Evolutionary conservation across 2,329 filamentous ascomycete genomes (phyloP).

Genomic region (Colletotrichum siamense): DNA sequence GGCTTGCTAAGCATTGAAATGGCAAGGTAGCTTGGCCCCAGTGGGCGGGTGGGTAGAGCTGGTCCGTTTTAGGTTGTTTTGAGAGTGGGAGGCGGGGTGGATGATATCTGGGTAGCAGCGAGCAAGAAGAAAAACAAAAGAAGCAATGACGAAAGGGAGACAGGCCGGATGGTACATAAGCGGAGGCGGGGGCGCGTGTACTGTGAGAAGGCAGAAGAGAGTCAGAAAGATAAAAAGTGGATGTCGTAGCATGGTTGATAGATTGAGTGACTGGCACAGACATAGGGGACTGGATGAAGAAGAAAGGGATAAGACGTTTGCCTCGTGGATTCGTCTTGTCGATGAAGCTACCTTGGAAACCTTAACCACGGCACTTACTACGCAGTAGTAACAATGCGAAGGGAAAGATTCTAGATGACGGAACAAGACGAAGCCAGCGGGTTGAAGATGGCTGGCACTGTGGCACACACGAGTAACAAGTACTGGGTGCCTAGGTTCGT

Average conservation of each 20-base stretch:
- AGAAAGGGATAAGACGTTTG: neutral
- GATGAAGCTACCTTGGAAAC: neutral
- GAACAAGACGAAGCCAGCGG: neutral
- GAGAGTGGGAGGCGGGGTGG: neutral
- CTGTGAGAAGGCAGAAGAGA: neutral
- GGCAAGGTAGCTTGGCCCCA: neutral
- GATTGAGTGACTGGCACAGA: neutral
- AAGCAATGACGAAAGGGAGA: neutral
- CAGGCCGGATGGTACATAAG: neutral
- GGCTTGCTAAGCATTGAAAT: neutral
- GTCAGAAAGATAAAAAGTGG: neutral
- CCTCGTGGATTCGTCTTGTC: neutral
- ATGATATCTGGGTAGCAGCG: neutral
- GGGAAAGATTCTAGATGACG: neutral
- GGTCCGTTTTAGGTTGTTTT: constrained; percentile 4
- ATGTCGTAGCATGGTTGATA: neutral
- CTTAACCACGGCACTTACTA: too few relatives aligned
- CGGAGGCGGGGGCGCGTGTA: neutral
- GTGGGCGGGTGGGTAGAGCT: neutral
- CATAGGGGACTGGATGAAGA: neutral
- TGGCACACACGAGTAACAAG: neutral
- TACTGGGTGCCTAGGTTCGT: neutral
- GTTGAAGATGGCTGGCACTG: neutral
- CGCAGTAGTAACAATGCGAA: neutral
- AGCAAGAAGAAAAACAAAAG: constrained; percentile 8